Conservation (phyloP, 345 rosid genomes). For the sweet orange (Citrus sinensis) region DVS_A1.0 CM039165.1:32894501-32895000, state of each 20-base stretch:
- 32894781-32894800: slow-evolving; percentile 95
- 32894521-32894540: slow-evolving; percentile 55
- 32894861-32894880: slow-evolving; percentile 83
- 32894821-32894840: slow-evolving; percentile 75
- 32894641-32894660: not conserved
- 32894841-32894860: slow-evolving; percentile 68
- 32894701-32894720: slow-evolving; percentile 25
- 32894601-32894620: slow-evolving; percentile 60
- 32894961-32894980: not conserved
- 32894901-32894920: slow-evolving; percentile 76
- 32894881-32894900: slow-evolving; percentile 92
- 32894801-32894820: slow-evolving; percentile 74
- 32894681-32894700: not conserved
- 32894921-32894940: slow-evolving; percentile 67
- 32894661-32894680: not conserved
- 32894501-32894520: slow-evolving; percentile 38
- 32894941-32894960: not conserved
- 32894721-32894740: slow-evolving; percentile 59
- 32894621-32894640: slow-evolving; percentile 81
- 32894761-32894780: slow-evolving; percentile 86
- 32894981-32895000: slow-evolving; percentile 20
- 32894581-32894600: slow-evolving; percentile 46
- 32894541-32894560: slow-evolving; percentile 69
- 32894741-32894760: slow-evolving; percentile 66
- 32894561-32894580: slow-evolving; percentile 50